Evolutionary conservation across 495 filamentous ascomycete species (phyloP).

Genomic region (Achaetomiella virescens): DNA sequence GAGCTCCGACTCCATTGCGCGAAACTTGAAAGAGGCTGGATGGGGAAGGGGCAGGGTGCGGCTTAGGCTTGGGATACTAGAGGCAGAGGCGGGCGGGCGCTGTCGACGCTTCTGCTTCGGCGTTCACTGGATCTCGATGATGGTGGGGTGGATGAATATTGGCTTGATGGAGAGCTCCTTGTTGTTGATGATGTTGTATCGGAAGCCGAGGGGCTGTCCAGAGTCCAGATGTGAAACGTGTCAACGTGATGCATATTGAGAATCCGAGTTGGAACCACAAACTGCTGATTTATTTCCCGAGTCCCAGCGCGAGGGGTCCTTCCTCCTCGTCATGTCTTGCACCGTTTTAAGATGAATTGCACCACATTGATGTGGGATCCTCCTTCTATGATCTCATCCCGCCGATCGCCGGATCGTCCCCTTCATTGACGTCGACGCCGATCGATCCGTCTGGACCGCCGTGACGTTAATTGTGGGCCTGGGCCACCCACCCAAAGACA

Average conservation of each 20-base stretch:
- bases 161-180: not conserved
- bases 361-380: not conserved
- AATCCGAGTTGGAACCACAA: too few species aligned
- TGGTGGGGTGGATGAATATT: not conserved
- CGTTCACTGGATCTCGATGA: not conserved
- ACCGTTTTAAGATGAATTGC: not conserved
- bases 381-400: slow-evolving; percentile 7
- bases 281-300: not conserved
- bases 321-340: too few species aligned
- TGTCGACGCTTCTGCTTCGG: not conserved
- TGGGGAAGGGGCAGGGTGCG: not conserved
- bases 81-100: not conserved
- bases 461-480: not conserved
- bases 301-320: not conserved
- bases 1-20: slow-evolving; percentile 13
- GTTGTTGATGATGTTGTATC: not conserved
- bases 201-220: not conserved
- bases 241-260: slow-evolving; percentile 12
- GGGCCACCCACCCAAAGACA: not conserved
- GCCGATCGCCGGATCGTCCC: not conserved
- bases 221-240: slow-evolving; percentile 12
- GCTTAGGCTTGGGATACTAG: not conserved
- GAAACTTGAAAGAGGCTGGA: not conserved
- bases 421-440: not conserved
- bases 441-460: not conserved